These are phyloP conservation scores for Purpureocillium lavendulum DNA, from an alignment of 2,329 filamentous ascomycete species.

Conservation along the genomic window DNA sequence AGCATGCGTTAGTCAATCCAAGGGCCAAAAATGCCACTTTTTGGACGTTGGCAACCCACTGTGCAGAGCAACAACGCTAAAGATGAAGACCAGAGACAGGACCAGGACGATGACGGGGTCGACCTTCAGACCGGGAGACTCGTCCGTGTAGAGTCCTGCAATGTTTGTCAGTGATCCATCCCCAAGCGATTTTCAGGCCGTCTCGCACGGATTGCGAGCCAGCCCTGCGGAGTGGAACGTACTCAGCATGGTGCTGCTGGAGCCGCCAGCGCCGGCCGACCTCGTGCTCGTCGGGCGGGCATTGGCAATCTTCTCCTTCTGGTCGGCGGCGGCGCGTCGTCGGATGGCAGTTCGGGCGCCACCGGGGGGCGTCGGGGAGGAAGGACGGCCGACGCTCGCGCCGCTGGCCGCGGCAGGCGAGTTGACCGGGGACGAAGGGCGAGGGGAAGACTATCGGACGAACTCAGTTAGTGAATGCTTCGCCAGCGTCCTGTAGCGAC, in stretches of 20 bases:
- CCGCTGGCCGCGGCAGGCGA: slow-evolving; percentile 53
- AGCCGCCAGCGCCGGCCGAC: slow-evolving; percentile 88
- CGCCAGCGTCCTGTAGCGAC: no score
- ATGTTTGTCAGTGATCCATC: slow-evolving; percentile 14
- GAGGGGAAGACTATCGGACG: slow-evolving; percentile 44
- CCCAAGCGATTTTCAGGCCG: not conserved
- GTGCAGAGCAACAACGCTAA: slow-evolving; percentile 94
- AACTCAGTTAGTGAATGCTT: not conserved
- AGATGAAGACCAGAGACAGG: slow-evolving; percentile 95
- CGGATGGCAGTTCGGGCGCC: slow-evolving; percentile 93
- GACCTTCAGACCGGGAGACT: slow-evolving; percentile 94
- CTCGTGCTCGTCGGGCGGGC: slow-evolving; percentile 85
- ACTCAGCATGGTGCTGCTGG: slow-evolving; percentile 98
- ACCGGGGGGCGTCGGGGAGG: slow-evolving; percentile 82
- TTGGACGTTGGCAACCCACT: slow-evolving; percentile 53
- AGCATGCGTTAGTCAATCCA: slow-evolving; percentile 10
- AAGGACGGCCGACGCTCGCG: slow-evolving; percentile 65
- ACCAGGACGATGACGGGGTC: slow-evolving; percentile 97
- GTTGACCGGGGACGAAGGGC: slow-evolving; percentile 50
- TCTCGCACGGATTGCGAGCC: no score
- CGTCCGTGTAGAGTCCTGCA: slow-evolving; percentile 88
- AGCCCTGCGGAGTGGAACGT: no score
- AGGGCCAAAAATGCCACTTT: not conserved
- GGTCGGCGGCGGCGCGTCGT: slow-evolving; percentile 88
- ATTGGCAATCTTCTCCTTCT: slow-evolving; percentile 96